Evolutionary conservation across 2,329 filamentous ascomycete species (phyloP).

Genomic region (Aspergillus sp.): DNA sequence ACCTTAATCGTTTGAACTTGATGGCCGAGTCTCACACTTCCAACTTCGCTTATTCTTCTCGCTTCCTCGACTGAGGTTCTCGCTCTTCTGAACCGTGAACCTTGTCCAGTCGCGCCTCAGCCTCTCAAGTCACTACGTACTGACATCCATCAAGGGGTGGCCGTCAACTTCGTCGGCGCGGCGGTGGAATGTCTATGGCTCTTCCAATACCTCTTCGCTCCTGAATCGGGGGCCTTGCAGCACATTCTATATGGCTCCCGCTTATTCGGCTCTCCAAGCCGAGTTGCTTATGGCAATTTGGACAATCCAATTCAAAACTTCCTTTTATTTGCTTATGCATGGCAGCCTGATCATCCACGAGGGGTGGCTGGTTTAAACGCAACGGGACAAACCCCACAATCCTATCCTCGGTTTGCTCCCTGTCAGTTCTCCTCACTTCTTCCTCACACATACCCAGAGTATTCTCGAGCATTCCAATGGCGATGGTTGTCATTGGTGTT

Average conservation of each 20-base stretch:
- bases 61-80: not conserved
- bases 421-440: not conserved
- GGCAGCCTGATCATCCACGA: conserved; percentile 19
- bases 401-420: not conserved
- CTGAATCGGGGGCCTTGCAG: not conserved
- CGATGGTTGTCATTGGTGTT: not conserved
- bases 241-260: not conserved
- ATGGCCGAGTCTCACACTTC: not conserved
- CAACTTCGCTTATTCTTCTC: not conserved
- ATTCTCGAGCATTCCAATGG: not conserved
- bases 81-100: not conserved
- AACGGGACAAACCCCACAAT: conserved; percentile 8
- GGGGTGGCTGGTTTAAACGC: conserved; percentile 19
- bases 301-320: not conserved
- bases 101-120: not conserved
- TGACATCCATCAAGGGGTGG: not conserved
- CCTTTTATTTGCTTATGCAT: conserved; percentile 14
- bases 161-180: not conserved
- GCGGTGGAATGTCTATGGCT: not conserved
- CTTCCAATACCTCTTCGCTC: not conserved
- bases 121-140: not conserved
- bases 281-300: not conserved
- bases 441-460: not conserved
- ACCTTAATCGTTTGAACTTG: not conserved
- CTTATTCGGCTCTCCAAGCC: not conserved